These are phyloP conservation scores for Ceratobasidium sp. DNA, from an alignment of 1,284 basidiomycete species.

Conservation along the genomic window DNA sequence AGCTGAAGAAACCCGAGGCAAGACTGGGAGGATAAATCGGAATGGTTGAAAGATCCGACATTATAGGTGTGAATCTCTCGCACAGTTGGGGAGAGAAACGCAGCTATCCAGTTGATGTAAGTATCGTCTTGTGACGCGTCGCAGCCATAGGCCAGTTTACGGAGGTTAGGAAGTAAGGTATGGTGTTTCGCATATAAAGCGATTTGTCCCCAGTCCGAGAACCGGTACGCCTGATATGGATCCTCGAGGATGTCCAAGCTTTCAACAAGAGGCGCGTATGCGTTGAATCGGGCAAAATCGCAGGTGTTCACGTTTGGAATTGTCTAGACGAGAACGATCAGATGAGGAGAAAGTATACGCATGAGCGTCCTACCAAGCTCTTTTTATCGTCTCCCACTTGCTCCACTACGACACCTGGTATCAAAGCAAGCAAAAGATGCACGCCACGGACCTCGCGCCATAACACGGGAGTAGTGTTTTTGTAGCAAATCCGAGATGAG, in stretches of 20 bases:
- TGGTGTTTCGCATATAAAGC: no score
- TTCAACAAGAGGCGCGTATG: conserved; percentile 8
- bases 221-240: no score
- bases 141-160: no score
- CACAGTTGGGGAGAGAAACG: conserved; percentile 1
- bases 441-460: conserved; percentile 1
- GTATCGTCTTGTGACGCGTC: no score
- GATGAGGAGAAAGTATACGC: no score
- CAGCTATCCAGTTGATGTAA: conserved; percentile 5
- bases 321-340: not conserved
- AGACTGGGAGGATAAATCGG: not conserved
- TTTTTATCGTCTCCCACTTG: not conserved
- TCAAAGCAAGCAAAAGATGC: conserved; percentile 8
- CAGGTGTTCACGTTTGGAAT: not conserved
- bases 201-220: no score
- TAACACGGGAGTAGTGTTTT: conserved; percentile 1
- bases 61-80: not conserved
- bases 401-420: not conserved
- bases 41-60: not conserved
- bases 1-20: conserved; percentile 5
- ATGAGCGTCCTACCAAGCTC: no score
- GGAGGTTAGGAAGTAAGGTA: no score
- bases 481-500: conserved; percentile 1
- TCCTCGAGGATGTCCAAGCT: not conserved
- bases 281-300: conserved; percentile 19